Evolutionary conservation across 768 basidiomycete species (phyloP), one percentile per base, ranked within the genome.

Genomic region (Tulasnella sp.): DNA sequence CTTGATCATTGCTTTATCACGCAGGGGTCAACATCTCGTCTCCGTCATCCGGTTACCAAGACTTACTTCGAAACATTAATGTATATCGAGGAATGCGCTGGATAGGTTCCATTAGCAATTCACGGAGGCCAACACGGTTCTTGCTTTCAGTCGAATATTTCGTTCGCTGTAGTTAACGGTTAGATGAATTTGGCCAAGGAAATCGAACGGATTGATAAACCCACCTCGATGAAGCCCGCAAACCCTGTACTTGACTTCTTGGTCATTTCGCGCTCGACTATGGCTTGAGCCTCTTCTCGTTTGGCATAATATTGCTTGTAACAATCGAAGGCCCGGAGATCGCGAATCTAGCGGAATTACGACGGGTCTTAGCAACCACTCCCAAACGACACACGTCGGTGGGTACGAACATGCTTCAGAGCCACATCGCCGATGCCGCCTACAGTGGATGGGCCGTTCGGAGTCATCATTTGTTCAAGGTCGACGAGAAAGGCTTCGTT

Each of bases 51-150:
- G 9, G 26, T 4, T 29, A 35, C 41, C 14, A 36, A 19, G 8
- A 65, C 75, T 44, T 69, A 83, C 83, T 79, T 73, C 92, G 90
- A 80, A 96, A 93, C 75, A 98, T 84, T 32, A 98, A 83, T 0
- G 94, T 95, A 80, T 98, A 98, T 75, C 96, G 85, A 4, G 95
- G 95, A 77, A 98, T 94, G 39, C 95, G 88, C 77, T 98, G 95
- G 5, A 97, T 93, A 17, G 95, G 95, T 76, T 98, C 95, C 89
- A 96, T 96, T 26, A 98, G 84, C 65, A 97, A 86, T 78, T 96
- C 95, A 34, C 95, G 86, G 70, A 98, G 83, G 59, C 92, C 94
- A 71, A 96, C 86, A 44, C 94, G 91, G 78, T 94, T 76, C 85
- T 85, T 36, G 84, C 79, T 75, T 92, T 92, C 26, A 17, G 86